Evolutionary conservation across 345 rosid species (phyloP).

Genomic region (Cardamine resedifolia): DNA sequence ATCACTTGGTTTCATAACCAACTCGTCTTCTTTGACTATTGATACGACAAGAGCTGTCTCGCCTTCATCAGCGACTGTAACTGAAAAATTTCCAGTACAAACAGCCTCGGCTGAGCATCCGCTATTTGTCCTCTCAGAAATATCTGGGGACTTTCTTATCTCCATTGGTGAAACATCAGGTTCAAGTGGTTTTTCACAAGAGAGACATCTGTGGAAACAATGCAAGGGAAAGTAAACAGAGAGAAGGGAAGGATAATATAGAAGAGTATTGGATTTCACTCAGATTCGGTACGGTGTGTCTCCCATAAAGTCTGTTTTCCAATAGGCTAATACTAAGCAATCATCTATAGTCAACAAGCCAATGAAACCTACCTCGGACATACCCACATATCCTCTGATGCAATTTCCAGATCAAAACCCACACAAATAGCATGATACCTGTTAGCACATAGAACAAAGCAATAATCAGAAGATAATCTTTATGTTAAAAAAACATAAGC

Average conservation of each 20-base stretch:
- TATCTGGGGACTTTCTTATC: conserved; percentile 40
- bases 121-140: conserved; percentile 44
- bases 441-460: conserved; percentile 30
- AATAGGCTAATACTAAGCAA: conserved; percentile 21
- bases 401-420: conserved; percentile 83
- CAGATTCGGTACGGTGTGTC: not conserved
- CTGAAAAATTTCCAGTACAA: conserved; percentile 66
- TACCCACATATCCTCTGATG: conserved; percentile 87
- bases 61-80: conserved; percentile 87
- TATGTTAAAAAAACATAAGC: not conserved
- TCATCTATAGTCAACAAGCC: conserved; percentile 26
- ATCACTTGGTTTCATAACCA: conserved; percentile 46
- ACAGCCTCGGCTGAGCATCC: conserved; percentile 51
- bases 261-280: not conserved
- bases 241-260: not conserved
- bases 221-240: conserved; percentile 8
- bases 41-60: conserved; percentile 95
- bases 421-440: conserved; percentile 99
- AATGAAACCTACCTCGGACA: conserved; percentile 81
- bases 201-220: conserved; percentile 58
- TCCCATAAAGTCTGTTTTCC: not conserved
- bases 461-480: conserved; percentile 27
- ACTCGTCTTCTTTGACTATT: conserved; percentile 55
- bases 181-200: conserved; percentile 47
- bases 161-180: conserved; percentile 44